These are phyloP conservation scores for Ceratocystis alfenasii DNA, from an alignment of 2,329 filamentous ascomycete species.

Conservation along the genomic window DNA sequence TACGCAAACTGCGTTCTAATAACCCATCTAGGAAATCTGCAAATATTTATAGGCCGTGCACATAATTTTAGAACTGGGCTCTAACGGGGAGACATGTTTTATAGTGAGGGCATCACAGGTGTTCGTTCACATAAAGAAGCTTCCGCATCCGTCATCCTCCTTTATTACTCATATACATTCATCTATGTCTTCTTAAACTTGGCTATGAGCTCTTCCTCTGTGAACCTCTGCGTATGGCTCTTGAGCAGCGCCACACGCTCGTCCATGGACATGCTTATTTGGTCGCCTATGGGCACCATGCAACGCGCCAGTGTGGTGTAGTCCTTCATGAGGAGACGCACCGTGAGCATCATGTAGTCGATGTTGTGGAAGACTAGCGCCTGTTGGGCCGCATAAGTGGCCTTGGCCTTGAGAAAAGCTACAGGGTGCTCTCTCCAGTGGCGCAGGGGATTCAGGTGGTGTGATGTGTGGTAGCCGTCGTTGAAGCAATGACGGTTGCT, in stretches of 20 bases:
- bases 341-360: conserved; percentile 65
- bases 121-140: neutral
- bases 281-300: conserved; percentile 61
- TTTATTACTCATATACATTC: too few relatives aligned
- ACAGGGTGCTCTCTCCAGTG: conserved; percentile 74
- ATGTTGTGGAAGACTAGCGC: conserved; percentile 72
- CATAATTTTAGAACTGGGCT: neutral
- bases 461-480: conserved; percentile 71
- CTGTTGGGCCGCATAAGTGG: conserved; percentile 51
- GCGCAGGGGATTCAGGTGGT: conserved; percentile 64
- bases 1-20: neutral
- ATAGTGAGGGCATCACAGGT: neutral
- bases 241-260: conserved; percentile 52
- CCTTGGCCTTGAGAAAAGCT: conserved; percentile 58
- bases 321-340: conserved; percentile 56
- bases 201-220: conserved; percentile 48
- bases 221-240: conserved; percentile 53
- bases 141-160: neutral
- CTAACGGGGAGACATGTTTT: neutral
- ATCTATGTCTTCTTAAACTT: conserved; percentile 36
- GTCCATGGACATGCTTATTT: conserved; percentile 53
- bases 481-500: conserved; percentile 76
- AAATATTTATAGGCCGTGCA: neutral
- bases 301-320: conserved; percentile 58
- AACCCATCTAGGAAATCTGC: neutral